These are phyloP conservation scores for Panicum miliaceum DNA, from an alignment of 176 grass and related monocot species.

Conservation along the genomic window DNA sequence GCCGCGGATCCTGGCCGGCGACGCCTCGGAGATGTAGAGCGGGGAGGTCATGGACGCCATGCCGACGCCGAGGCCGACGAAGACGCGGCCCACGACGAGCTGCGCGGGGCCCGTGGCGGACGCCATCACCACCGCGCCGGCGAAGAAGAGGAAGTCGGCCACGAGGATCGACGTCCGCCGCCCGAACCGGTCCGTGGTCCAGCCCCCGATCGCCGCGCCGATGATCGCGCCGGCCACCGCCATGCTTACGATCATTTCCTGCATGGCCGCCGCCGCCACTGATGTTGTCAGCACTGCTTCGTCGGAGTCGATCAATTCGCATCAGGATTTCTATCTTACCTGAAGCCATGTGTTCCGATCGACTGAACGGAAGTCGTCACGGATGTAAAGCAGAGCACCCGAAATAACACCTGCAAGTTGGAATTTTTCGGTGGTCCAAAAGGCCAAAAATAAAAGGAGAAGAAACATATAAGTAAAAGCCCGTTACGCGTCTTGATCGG, in stretches of 20 bases:
- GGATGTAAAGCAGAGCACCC: constrained; percentile 86
- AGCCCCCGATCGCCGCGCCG: constrained; percentile 80
- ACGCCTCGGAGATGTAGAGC: constrained; percentile 90
- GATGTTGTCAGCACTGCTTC: neutral
- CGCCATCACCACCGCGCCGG: constrained; percentile 76
- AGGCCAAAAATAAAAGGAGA: no score
- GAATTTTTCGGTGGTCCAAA: no score
- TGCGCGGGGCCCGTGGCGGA: constrained; percentile 47
- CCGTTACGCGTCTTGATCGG: no score
- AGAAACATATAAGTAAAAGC: no score
- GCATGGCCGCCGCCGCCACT: neutral
- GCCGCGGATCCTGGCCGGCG: constrained; percentile 69
- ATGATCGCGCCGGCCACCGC: constrained; percentile 86
- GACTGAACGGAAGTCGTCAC: constrained; percentile 75
- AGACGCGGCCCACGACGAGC: constrained; percentile 65
- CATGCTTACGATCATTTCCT: constrained; percentile 92
- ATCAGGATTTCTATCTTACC: constrained; percentile 19
- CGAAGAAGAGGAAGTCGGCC: constrained; percentile 78
- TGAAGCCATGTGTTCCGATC: constrained; percentile 88
- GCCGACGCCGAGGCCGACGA: constrained; percentile 85
- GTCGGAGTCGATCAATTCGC: neutral
- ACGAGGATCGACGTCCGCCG: constrained; percentile 63
- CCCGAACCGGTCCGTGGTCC: constrained; percentile 75
- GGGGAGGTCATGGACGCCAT: constrained; percentile 92
- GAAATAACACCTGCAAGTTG: constrained; percentile 95